Percentiles rank a stretch among this genome's conserved stretches.
Evolutionary conservation across 1,284 basidiomycete genomes (phyloP).

Genomic region (Malassezia restricta): DNA sequence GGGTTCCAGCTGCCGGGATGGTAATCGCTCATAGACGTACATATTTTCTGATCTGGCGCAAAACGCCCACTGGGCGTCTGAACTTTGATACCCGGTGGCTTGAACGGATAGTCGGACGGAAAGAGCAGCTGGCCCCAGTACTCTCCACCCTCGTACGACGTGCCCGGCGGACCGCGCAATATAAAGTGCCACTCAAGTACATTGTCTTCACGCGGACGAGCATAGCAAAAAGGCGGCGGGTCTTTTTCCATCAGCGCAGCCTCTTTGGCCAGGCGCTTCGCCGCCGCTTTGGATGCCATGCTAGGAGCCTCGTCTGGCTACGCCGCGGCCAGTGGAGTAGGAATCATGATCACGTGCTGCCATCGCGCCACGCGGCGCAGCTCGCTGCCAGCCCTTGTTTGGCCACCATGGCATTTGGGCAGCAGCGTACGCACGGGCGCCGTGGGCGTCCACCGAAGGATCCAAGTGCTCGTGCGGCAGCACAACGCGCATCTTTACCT

Average conservation of each 20-base stretch:
- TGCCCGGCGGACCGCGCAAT: conserved; percentile 76
- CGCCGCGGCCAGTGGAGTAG: neutral
- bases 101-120: conserved; percentile 60
- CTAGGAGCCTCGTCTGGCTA: neutral
- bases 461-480: neutral
- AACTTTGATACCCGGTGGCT: conserved; percentile 83
- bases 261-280: conserved; percentile 60
- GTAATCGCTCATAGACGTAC: conserved; percentile 51
- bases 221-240: conserved; percentile 86
- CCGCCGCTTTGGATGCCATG: conserved; percentile 21
- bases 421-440: conserved; percentile 4
- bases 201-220: conserved; percentile 87
- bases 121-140: conserved; percentile 57
- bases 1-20: conserved; percentile 80
- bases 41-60: conserved; percentile 79
- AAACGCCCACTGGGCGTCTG: conserved; percentile 86
- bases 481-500: neutral
- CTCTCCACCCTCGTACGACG: conserved; percentile 80
- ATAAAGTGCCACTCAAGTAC: conserved; percentile 54
- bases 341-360: conserved; percentile 2
- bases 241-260: conserved; percentile 83
- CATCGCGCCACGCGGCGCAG: conserved; percentile 8
- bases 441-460: conserved; percentile 16
- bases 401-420: conserved; percentile 15
- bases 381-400: neutral